These are phyloP conservation scores for Xylaria nigripes DNA, from an alignment of 495 filamentous ascomycete species.

Conservation along the genomic window DNA sequence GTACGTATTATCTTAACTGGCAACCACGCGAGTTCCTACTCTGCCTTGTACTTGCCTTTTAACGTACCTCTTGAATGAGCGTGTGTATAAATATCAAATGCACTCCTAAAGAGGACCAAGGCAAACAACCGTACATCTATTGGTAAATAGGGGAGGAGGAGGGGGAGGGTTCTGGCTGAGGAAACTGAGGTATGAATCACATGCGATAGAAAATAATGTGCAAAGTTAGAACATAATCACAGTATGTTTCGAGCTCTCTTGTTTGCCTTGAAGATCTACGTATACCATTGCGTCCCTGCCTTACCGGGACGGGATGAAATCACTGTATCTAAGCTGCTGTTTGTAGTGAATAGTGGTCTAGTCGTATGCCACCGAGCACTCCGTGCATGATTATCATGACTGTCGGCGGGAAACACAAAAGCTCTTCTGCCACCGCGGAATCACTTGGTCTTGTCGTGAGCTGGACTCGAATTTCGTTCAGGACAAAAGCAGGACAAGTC, in stretches of 20 bases:
- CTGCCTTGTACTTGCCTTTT: too few species aligned
- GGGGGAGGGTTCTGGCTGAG: too few species aligned
- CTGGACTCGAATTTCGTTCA: neutral
- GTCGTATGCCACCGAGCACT: neutral
- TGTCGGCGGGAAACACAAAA: neutral
- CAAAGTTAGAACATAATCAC: neutral
- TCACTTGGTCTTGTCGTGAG: neutral
- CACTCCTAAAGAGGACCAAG: too few species aligned
- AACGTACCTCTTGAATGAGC: too few species aligned
- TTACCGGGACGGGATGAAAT: neutral
- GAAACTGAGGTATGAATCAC: neutral
- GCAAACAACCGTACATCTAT: too few species aligned
- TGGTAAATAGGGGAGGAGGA: too few species aligned
- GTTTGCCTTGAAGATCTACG: neutral
- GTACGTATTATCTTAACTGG: too few species aligned
- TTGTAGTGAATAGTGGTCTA: neutral
- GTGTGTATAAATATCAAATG: too few species aligned
- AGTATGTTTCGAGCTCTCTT: neutral
- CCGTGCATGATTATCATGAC: neutral
- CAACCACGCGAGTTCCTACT: too few species aligned
- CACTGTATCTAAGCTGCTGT: neutral
- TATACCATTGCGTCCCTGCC: neutral
- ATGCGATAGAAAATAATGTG: neutral
- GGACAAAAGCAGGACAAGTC: too few species aligned
- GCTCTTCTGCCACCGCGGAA: neutral